Evolutionary conservation across 2,329 filamentous ascomycete species (phyloP).

Genomic region (Davidsoniella neocaledoniae): DNA sequence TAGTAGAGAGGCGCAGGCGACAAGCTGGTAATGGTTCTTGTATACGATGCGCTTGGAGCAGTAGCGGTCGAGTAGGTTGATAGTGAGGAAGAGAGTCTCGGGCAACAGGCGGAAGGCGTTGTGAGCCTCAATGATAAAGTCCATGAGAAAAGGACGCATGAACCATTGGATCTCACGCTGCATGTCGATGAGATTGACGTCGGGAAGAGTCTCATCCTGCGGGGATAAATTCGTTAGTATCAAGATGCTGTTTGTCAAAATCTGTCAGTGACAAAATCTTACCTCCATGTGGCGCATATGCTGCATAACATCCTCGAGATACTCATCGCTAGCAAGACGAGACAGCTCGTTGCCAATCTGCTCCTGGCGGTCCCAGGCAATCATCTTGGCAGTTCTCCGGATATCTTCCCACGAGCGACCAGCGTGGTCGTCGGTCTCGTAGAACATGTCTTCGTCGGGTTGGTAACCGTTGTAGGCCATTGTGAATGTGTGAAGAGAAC

Average conservation of each 20-base stretch:
- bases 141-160: conserved; percentile 94
- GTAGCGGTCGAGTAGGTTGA: conserved; percentile 94
- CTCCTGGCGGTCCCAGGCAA: conserved; percentile 71
- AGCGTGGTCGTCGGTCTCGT: conserved; percentile 35
- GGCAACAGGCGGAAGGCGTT: conserved; percentile 85
- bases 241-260: neutral
- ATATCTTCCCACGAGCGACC: conserved; percentile 42
- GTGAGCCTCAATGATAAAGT: conserved; percentile 95
- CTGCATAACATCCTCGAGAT: conserved; percentile 81
- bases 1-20: conserved; percentile 86
- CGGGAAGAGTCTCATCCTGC: conserved; percentile 69
- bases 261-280: conserved; percentile 16
- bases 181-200: conserved; percentile 96
- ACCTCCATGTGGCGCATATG: conserved; percentile 95
- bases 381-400: conserved; percentile 59
- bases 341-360: conserved; percentile 82
- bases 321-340: conserved; percentile 69
- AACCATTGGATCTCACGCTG: conserved; percentile 99
- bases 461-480: conserved; percentile 27
- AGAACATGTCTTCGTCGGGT: conserved; percentile 32
- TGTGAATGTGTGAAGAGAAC: conserved; percentile 18
- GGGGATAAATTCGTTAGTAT: neutral
- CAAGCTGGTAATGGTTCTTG: conserved; percentile 96
- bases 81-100: conserved; percentile 86
- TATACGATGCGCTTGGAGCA: conserved; percentile 96